Evolutionary conservation across 2,329 filamentous ascomycete genomes (phyloP), one percentile per base, ranked within the genome.

Genomic region (Venturia aucupariae): DNA sequence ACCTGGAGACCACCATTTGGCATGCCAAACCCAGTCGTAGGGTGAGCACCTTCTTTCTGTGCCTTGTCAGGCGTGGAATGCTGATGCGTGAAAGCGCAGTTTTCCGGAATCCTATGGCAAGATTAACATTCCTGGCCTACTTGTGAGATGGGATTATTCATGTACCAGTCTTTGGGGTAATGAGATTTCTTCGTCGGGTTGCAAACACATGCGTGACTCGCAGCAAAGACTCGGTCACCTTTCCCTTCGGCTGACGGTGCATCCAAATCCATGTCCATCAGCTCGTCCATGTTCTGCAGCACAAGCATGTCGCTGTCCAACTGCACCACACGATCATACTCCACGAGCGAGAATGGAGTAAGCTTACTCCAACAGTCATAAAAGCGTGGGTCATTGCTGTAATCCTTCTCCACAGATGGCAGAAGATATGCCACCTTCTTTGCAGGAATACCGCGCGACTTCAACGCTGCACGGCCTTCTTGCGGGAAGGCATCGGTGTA

Each of bases 331-430:
- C 91, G 84, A 32, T 87, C 81, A 77, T 92, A 96, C 73, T 92
- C 86, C 22, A 81, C 81, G 39, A 96, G 80, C 27, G 84, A 86
- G 74, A 95, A 96, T 6, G 89, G 86, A 19, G 87, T 84, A 35
- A 96, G 84, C 77, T 96, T 96, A 75, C 83, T 90, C 90, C 91
- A 96, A 81, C 88, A 92, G 75, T 95, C 90, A 76, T 90, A 88
- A 81, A 96, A 96, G 69, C 92, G 87, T 61, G 88, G 86, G 75
- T 96, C 91, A 67, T 89, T 84, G 70, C 80, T 82, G 78, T 86
- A 95, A 76, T 90, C 86, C 66, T 86, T 86, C 61, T 79, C 74
- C 41, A 80, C 75, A 2, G 82, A 82, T 1, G 91, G 90, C 13
- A 89, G 79, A 46, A 96, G 82, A 75, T 90, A 89, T 60, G 86